Conservation (phyloP, 148 eudicot genomes). For the Amaranthus cruentus region DNA sequence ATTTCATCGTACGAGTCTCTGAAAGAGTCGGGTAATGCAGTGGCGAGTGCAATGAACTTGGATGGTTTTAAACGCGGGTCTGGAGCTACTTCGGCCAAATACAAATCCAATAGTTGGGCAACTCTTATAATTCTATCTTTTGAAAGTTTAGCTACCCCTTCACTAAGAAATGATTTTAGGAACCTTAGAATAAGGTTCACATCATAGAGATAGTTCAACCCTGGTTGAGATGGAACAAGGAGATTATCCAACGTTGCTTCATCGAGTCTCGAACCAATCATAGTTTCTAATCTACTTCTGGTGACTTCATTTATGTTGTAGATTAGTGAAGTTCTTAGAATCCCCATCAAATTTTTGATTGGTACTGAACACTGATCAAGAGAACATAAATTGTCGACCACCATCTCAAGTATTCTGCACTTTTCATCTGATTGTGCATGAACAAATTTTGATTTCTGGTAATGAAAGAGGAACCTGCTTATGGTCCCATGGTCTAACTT, state of each 20-base stretch:
- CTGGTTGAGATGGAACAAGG: constrained; percentile 52
- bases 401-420: too few relatives aligned
- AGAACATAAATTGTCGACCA: not conserved
- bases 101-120: constrained; percentile 52
- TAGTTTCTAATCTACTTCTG: constrained; percentile 43
- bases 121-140: constrained; percentile 42
- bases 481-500: too few relatives aligned
- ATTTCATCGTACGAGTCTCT: constrained; percentile 56
- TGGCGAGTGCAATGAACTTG: constrained; percentile 53
- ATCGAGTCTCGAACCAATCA: constrained; percentile 62
- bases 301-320: constrained; percentile 29
- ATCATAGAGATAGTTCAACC: constrained; percentile 50
- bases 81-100: constrained; percentile 77
- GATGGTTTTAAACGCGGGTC: constrained; percentile 63
- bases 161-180: constrained; percentile 40
- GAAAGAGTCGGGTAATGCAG: constrained; percentile 61
- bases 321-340: constrained; percentile 37
- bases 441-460: too few relatives aligned
- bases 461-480: constrained; percentile 13
- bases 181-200: constrained; percentile 64
- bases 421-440: too few relatives aligned
- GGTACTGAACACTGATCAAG: constrained; percentile 42
- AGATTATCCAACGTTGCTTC: constrained; percentile 67
- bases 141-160: constrained; percentile 21
- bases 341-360: constrained; percentile 49